Conservation (phyloP, 345 rosid species). For the Isatis tinctoria region DNA sequence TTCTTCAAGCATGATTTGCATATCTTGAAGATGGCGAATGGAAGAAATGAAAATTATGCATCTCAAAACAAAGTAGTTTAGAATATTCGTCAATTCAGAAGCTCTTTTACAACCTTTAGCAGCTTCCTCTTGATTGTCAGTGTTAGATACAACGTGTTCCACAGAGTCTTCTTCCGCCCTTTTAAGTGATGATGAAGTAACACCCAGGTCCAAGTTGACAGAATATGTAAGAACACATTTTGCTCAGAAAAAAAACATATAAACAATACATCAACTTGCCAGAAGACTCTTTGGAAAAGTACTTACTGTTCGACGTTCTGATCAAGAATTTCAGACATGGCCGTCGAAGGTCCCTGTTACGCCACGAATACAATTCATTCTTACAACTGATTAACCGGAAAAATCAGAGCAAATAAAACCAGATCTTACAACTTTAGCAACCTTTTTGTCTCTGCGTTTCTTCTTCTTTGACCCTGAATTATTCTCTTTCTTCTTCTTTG, state of each 20-base stretch:
- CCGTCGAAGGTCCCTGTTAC: neutral
- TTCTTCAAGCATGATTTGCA: constrained; percentile 14
- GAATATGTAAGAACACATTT: neutral
- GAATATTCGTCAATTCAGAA: neutral
- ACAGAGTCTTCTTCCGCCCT: neutral
- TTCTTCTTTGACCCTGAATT: neutral
- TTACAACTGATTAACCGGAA: neutral
- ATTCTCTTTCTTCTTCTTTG: neutral
- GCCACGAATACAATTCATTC: neutral
- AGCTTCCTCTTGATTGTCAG: neutral
- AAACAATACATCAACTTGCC: neutral
- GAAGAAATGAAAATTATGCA: neutral
- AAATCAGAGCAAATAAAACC: neutral
- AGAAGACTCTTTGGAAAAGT: neutral
- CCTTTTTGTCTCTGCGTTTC: neutral
- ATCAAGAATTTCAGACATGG: neutral
- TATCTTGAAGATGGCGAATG: neutral
- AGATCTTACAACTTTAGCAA: neutral
- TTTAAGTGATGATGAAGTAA: neutral
- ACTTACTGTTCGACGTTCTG: neutral
- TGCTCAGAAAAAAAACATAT: neutral
- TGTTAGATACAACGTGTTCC: neutral
- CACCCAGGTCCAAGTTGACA: neutral
- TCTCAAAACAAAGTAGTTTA: neutral
- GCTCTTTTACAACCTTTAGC: neutral